phyloP scores from a whole-genome alignment of 2,329 filamentous ascomycete species.

The Lachnellula occidentalis region DNA sequence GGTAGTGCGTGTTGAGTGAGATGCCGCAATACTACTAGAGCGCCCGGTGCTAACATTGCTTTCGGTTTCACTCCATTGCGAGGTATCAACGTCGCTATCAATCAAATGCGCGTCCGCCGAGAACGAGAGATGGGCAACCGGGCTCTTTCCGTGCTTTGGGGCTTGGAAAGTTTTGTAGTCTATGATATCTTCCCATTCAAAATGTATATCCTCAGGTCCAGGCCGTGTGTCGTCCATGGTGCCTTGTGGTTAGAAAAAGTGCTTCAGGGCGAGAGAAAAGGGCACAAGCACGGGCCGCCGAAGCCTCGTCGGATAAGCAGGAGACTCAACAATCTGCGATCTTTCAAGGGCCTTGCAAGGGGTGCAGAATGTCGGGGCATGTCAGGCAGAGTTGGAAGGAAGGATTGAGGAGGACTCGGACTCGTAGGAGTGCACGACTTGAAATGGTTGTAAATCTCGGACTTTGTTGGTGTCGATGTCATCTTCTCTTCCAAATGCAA shows the following conservation, averaged over 20 bases:
- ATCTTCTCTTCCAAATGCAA: too few species aligned
- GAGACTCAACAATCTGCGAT: too few species aligned
- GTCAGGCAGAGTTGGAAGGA: too few species aligned
- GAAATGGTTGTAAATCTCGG: too few species aligned
- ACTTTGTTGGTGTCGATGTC: too few species aligned
- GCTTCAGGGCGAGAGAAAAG: background rate
- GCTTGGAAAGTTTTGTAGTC: background rate
- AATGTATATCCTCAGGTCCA: constrained; percentile 6
- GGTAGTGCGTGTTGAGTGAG: background rate
- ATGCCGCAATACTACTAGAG: background rate
- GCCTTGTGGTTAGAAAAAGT: background rate
- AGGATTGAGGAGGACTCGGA: too few species aligned
- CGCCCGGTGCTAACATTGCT: background rate
- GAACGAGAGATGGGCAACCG: background rate
- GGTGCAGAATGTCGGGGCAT: too few species aligned
- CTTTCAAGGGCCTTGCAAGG: too few species aligned
- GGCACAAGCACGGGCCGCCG: background rate
- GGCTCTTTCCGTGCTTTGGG: background rate
- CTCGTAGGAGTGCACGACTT: too few species aligned
- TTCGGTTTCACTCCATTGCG: constrained; percentile 4
- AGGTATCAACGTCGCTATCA: constrained; percentile 1
- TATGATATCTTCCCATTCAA: constrained; percentile 11
- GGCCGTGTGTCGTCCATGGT: constrained; percentile 10
- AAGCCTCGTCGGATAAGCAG: too few species aligned
- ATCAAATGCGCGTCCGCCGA: background rate